Evolutionary conservation across 805 yeast species (phyloP).

Genomic region (Metschnikowia henanensis): DNA sequence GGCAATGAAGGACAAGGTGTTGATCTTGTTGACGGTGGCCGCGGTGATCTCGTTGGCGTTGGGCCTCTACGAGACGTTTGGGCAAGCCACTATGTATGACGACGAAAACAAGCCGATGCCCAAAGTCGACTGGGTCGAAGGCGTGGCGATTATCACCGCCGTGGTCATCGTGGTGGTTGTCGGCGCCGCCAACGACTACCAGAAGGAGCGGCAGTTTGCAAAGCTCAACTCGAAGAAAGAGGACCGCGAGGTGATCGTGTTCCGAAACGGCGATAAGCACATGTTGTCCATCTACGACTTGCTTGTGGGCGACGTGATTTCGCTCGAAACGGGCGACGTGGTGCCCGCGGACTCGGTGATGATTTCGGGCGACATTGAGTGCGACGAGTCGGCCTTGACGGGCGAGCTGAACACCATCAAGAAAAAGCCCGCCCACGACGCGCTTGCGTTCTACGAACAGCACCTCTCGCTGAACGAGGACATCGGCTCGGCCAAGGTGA

Average conservation of each 20-base stretch:
- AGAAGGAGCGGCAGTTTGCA: slow-evolving; percentile 91
- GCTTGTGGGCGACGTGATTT: slow-evolving; percentile 82
- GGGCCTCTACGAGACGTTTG: slow-evolving; percentile 91
- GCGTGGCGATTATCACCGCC: slow-evolving; percentile 95
- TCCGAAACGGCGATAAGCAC: slow-evolving; percentile 67
- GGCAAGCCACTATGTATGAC: slow-evolving; percentile 76
- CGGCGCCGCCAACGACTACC: slow-evolving; percentile 95
- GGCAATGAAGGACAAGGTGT: slow-evolving; percentile 88
- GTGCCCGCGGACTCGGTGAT: slow-evolving; percentile 86
- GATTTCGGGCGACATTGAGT: slow-evolving; percentile 72
- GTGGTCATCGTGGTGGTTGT: slow-evolving; percentile 87
- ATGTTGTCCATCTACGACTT: slow-evolving; percentile 72
- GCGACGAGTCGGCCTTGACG: slow-evolving; percentile 90
- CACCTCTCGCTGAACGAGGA: slow-evolving; percentile 32
- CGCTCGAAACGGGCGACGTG: slow-evolving; percentile 91
- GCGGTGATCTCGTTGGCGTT: slow-evolving; percentile 87
- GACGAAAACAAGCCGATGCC: slow-evolving; percentile 76
- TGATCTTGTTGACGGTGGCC: slow-evolving; percentile 79
- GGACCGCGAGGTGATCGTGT: slow-evolving; percentile 73
- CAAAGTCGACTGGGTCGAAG: slow-evolving; percentile 97
- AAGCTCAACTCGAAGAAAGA: slow-evolving; percentile 86
- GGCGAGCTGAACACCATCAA: slow-evolving; percentile 89
- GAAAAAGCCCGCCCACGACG: slow-evolving; percentile 56
- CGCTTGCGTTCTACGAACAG: slow-evolving; percentile 32
- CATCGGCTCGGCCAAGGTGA: slow-evolving; percentile 39